Evolutionary conservation across 257 asterid genomes (phyloP), one percentile per base, ranked within the genome.

Genomic region (Apocynum venetum): DNA sequence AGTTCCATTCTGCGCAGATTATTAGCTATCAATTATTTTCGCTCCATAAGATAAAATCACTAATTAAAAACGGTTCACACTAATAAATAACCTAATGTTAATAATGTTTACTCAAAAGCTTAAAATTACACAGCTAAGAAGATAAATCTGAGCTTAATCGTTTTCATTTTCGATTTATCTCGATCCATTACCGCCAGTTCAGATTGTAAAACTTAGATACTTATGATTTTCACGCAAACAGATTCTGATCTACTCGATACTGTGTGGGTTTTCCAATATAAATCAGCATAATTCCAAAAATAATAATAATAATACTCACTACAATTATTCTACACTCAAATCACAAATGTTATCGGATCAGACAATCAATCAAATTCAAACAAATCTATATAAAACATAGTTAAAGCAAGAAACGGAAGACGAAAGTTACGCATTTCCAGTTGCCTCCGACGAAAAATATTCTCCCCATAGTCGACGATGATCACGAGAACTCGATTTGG

Each of bases 391-490:
- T 41, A 9, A 25, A 68, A 68, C 6, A 44, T 8, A 8, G 25
- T 43, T 43, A 19, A 43, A 68, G 53, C 73, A 70, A 38, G 72
- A 75, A 41, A 79, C 74, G 60, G 69, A 63, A 71, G 49, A 8
- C 1, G 53, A 68, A 60, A 82, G 93, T 88, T 80, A 93, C 98
- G 91, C 98, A 93, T 93, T 93, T 93, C 98, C 98, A 93, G 96
- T 93, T 93, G 81, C 98, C 98, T 74, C 98, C 98, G 84, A 93
- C 89, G 95, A 93, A 91, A 88, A 91, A 93, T n/a, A 83, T 93
- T 71, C 98, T 89, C 82, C 81, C 97, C 98, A 93, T 93, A 72
- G 3, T 67, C 20, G 56, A 61, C 86, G 88, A 78, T 67, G 87
- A 83, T 77, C 59, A 78, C 86, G 82, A 87, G 81, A 31, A 75